A percentile compares a stretch with the other conserved stretches of the same genome.
phyloP scores from a whole-genome alignment of 2,329 filamentous ascomycete genomes.

The Apiospora marii region DNA sequence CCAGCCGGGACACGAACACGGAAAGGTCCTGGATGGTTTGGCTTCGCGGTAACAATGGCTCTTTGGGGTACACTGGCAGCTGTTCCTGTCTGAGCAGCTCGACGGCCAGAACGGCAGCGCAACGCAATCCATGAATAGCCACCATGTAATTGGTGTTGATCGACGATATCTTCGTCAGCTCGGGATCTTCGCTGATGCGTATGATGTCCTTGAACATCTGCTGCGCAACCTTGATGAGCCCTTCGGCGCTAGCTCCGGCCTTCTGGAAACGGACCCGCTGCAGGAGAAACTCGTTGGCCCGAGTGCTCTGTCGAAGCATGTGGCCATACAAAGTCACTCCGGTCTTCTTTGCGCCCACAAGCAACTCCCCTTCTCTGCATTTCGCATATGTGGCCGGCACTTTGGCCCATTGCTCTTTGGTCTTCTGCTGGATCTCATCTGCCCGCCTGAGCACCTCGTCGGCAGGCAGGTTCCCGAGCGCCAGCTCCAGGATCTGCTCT shows the following conservation, averaged over 20 bases:
- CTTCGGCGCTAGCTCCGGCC: constrained; percentile 42
- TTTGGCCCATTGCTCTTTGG: constrained; percentile 35
- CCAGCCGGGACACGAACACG: constrained; percentile 45
- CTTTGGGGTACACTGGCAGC: constrained; percentile 42
- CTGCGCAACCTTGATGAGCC: constrained; percentile 41
- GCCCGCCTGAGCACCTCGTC: constrained; percentile 42
- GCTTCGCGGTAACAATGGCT: constrained; percentile 44
- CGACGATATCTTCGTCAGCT: constrained; percentile 40
- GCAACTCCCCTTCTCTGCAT: constrained; percentile 29
- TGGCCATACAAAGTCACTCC: constrained; percentile 22
- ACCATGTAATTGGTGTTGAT: constrained; percentile 41
- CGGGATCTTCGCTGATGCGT: constrained; percentile 41
- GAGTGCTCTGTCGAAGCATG: constrained; percentile 24
- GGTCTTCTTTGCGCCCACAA: background rate
- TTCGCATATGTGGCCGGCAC: constrained; percentile 38
- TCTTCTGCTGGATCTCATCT: constrained; percentile 35
- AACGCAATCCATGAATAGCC: constrained; percentile 43
- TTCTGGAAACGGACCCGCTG: constrained; percentile 45
- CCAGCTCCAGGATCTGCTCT: constrained; percentile 47
- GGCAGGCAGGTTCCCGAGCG: constrained; percentile 40
- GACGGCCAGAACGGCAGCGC: constrained; percentile 45
- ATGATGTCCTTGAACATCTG: constrained; percentile 44
- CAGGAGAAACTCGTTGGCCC: constrained; percentile 40
- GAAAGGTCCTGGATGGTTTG: constrained; percentile 47
- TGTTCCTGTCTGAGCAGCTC: constrained; percentile 47